Conservation (phyloP, 371 early-diverging fungal genomes). For the Mortierella sp. region DNA sequence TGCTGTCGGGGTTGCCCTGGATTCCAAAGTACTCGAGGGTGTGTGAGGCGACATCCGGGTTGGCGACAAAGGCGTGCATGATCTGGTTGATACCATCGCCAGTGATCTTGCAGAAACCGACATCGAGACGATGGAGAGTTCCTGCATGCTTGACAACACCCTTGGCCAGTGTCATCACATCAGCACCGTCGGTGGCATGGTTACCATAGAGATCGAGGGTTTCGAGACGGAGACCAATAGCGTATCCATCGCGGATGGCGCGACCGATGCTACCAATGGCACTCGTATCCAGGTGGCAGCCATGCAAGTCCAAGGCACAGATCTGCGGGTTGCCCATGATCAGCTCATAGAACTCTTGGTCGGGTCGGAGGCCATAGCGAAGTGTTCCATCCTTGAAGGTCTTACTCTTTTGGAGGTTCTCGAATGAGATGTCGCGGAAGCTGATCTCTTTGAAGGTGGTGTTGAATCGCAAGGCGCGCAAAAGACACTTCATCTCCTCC, state of each 20-base stretch:
- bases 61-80: conserved; percentile 58
- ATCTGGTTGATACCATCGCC: conserved; percentile 58
- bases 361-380: conserved; percentile 52
- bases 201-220: conserved; percentile 37
- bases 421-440: conserved; percentile 44
- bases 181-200: conserved; percentile 48
- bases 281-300: conserved; percentile 36
- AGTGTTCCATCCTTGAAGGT: conserved; percentile 52
- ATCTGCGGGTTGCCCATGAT: conserved; percentile 58
- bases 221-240: conserved; percentile 38
- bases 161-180: conserved; percentile 54
- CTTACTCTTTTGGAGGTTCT: conserved; percentile 32
- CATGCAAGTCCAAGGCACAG: conserved; percentile 33
- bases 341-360: conserved; percentile 54
- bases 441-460: conserved; percentile 55
- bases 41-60: conserved; percentile 56
- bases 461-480: conserved; percentile 51
- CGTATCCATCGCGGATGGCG: conserved; percentile 34
- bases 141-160: conserved; percentile 57
- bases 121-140: conserved; percentile 36
- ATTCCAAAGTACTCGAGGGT: conserved; percentile 39
- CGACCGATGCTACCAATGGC: conserved; percentile 50
- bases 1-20: conserved; percentile 44
- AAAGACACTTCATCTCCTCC: conserved; percentile 54
- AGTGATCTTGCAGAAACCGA: conserved; percentile 51